phyloP scores from a whole-genome alignment of 2,329 filamentous ascomycete genomes.

The Tolypocladium album region DNA sequence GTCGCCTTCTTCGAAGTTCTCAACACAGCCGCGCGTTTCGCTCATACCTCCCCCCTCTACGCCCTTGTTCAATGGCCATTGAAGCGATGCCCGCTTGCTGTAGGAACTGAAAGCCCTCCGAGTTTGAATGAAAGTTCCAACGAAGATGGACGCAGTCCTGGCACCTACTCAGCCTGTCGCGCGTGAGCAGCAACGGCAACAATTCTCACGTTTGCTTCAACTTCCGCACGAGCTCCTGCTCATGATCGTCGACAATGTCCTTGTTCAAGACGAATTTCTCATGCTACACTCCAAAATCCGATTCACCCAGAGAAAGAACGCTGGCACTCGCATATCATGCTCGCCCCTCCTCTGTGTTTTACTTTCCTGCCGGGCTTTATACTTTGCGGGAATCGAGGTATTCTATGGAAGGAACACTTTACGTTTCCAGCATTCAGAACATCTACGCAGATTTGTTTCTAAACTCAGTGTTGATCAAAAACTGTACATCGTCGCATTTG shows the following conservation, averaged over 20 bases:
- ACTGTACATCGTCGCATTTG: background rate
- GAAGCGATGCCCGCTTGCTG: no score
- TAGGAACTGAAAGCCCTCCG: background rate
- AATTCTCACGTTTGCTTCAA: background rate
- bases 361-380: background rate
- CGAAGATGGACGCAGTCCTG: background rate
- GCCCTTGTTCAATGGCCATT: no score
- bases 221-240: background rate
- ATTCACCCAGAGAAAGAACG: background rate
- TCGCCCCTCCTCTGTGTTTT: background rate
- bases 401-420: background rate
- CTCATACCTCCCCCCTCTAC: no score
- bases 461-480: background rate
- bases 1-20: no score
- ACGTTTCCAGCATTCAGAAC: background rate
- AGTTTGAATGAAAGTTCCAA: background rate
- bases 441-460: background rate
- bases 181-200: background rate
- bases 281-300: background rate
- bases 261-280: background rate
- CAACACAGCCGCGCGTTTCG: no score
- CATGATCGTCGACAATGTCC: background rate
- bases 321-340: background rate
- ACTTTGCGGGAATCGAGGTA: background rate
- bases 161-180: background rate